A percentile compares a stretch with the other conserved stretches of the same genome.
phyloP scores from a whole-genome alignment of 257 asterid genomes.

The Pogostemon cablin region DNA sequence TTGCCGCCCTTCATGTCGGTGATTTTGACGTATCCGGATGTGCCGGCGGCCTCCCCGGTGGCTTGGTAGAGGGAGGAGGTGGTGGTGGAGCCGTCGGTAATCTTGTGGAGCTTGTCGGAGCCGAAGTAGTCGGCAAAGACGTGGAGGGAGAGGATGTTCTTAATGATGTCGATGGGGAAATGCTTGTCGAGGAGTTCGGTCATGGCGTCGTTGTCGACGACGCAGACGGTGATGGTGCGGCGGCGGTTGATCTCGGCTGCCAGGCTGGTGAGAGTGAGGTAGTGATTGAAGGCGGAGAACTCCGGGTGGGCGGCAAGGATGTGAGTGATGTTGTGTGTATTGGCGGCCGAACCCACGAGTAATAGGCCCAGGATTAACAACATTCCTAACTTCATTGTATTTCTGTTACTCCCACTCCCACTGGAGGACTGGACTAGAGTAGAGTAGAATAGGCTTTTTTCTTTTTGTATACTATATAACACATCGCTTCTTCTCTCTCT shows the following conservation, averaged over 20 bases:
- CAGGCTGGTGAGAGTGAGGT: slow-evolving; percentile 79
- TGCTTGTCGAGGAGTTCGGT: slow-evolving; percentile 52
- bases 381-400: slow-evolving; percentile 27
- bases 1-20: slow-evolving; percentile 76
- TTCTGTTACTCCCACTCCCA: no score
- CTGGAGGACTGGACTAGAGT: no score
- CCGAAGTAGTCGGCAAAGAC: slow-evolving; percentile 89
- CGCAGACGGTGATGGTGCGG: slow-evolving; percentile 86
- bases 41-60: slow-evolving; percentile 84
- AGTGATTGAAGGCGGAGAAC: slow-evolving; percentile 85
- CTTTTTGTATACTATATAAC: no score
- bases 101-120: slow-evolving; percentile 73
- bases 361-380: slow-evolving; percentile 29
- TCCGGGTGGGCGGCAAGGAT: slow-evolving; percentile 74
- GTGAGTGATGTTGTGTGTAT: slow-evolving; percentile 75
- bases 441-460: no score
- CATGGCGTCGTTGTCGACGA: slow-evolving; percentile 83
- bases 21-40: slow-evolving; percentile 81
- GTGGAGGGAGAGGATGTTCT: slow-evolving; percentile 81
- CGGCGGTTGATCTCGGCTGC: slow-evolving; percentile 91
- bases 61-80: slow-evolving; percentile 90
- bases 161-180: slow-evolving; percentile 51
- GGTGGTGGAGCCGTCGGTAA: slow-evolving; percentile 68
- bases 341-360: slow-evolving; percentile 37
- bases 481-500: no score